phyloP scores from a whole-genome alignment of 768 basidiomycete species.

The Kondoa malvinella region DNA sequence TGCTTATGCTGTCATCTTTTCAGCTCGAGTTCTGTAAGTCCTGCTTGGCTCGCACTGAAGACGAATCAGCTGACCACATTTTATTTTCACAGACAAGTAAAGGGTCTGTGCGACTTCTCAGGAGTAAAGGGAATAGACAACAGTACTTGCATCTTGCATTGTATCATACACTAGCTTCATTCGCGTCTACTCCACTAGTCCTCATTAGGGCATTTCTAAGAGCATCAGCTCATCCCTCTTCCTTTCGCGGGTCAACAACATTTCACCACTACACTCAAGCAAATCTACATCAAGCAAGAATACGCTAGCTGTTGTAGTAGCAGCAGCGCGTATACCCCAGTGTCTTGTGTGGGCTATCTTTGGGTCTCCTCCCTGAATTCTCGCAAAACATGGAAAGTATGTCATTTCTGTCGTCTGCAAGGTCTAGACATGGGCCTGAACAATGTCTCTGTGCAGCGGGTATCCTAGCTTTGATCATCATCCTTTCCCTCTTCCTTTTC shows the following conservation, averaged over 20 bases:
- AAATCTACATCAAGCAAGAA: no score
- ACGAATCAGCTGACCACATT: not conserved
- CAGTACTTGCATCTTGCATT: not conserved
- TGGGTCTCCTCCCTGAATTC: not conserved
- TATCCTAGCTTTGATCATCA: not conserved
- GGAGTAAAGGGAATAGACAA: not conserved
- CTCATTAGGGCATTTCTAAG: no score
- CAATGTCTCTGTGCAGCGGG: not conserved
- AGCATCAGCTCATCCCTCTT: no score
- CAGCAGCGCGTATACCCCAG: no score
- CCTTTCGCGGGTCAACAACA: no score
- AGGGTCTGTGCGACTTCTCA: not conserved
- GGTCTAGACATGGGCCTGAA: not conserved
- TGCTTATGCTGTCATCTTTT: not conserved
- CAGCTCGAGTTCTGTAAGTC: not conserved
- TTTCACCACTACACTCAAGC: no score
- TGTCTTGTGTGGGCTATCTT: no score
- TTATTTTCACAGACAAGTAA: not conserved
- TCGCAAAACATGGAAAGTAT: not conserved
- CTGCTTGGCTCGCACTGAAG: not conserved
- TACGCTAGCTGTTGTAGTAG: no score
- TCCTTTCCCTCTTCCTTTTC: not conserved
- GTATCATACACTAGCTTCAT: not conserved
- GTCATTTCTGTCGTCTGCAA: not conserved
- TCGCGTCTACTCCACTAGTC: no score